Evolutionary conservation across 1,284 basidiomycete species (phyloP), one percentile per base, ranked within the genome.

Genomic region (Puccinia hordei): DNA sequence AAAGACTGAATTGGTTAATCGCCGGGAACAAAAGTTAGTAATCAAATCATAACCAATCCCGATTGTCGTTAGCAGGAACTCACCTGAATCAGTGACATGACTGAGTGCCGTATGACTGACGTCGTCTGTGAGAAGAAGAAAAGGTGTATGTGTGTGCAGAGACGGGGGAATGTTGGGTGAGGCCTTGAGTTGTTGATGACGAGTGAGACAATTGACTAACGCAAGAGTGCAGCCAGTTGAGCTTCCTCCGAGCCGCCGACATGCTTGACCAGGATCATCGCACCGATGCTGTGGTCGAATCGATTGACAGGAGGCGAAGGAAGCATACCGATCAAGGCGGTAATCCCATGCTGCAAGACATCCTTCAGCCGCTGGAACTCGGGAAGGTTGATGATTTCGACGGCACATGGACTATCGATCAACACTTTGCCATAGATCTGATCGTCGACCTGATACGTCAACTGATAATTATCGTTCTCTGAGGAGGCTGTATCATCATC

Each of bases 301-400:
- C 83, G 75, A n/a, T 77, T 83, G 59, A 83, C 77, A 8, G 72
- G 57, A 0, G 82, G 82, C 13, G 72, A 66, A 22, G 82, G 82
- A 10, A 82, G 81, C 53, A 81, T 53, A 24, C 82, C 82, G 35
- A 83, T 77, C 27, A 83, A 66, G 22, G 46, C 81, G 13, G 82
- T 82, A 65, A 83, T 83, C 24, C 82, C 82, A 61, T 83, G 82
- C 73, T 83, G 82, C 9, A 82, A 73, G 19, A 82, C 80, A 3
- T 65, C 30, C 44, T 81, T 80, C 22, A 83, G 81, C 22, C 82
- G 63, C 30, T 82, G 66, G 30, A 83, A 81, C 10, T 81, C 74
- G 33, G 66, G 46, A 3, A 81, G 69, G 24, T 73, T 24, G 6
- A 83, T 73, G 19, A 83, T 71, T 24, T 82, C 82, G 53, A 83